A percentile compares a stretch with the other conserved stretches of the same genome.
phyloP scores from a whole-genome alignment of 2,329 filamentous ascomycete species.

The Stemphylium beticola region DNA sequence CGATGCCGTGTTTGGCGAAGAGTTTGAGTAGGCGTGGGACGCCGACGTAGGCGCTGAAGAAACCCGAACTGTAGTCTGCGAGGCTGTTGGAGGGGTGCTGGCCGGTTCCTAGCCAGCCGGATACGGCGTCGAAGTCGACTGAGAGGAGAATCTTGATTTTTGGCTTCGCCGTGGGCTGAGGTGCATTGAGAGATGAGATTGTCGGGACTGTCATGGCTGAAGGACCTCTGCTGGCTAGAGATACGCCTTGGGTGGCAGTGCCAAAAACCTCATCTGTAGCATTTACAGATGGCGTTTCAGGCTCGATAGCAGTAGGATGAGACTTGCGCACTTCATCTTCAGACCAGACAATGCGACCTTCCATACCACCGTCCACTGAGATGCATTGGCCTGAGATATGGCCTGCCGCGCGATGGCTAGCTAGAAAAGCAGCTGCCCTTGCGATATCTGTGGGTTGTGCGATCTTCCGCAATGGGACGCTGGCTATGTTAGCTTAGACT shows the following conservation, averaged over 20 bases:
- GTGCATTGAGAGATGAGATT: neutral
- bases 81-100: conserved; percentile 60
- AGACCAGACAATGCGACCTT: conserved; percentile 58
- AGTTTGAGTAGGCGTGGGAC: conserved; percentile 62
- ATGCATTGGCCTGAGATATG: conserved; percentile 63
- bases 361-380: conserved; percentile 60
- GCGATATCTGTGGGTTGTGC: conserved; percentile 59
- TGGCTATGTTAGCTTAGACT: conserved; percentile 7
- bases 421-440: conserved; percentile 57
- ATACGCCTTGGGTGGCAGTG: conserved; percentile 18
- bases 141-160: conserved; percentile 52
- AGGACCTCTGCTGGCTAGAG: conserved; percentile 4
- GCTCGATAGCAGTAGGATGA: conserved; percentile 3
- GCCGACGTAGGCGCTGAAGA: conserved; percentile 64
- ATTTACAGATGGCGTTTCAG: neutral
- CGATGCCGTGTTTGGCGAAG: conserved; percentile 59
- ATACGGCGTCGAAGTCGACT: conserved; percentile 65
- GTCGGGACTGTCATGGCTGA: neutral
- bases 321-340: conserved; percentile 48
- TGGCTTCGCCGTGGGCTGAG: conserved; percentile 12
- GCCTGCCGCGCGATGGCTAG: conserved; percentile 58
- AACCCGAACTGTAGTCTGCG: conserved; percentile 62
- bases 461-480: conserved; percentile 55
- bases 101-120: conserved; percentile 66
- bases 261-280: conserved; percentile 11